Conservation (phyloP, 2,329 filamentous ascomycete species). For the Beauveria medogensis region DNA sequence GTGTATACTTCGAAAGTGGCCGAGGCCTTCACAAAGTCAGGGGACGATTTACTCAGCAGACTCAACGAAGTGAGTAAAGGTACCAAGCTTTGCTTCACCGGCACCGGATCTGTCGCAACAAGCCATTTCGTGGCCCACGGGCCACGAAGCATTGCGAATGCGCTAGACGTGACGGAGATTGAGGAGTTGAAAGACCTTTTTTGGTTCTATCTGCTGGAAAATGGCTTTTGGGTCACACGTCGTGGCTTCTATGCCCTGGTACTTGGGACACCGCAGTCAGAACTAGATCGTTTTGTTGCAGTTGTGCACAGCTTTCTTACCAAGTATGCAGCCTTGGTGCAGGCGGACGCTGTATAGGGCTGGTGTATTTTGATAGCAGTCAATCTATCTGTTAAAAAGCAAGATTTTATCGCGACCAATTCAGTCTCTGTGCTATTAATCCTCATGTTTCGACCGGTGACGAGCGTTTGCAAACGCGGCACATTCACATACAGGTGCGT, state of each 20-base stretch:
- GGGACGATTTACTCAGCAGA: constrained; percentile 21
- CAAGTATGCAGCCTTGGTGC: constrained; percentile 17
- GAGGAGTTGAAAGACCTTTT: constrained; percentile 31
- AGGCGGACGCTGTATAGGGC: not conserved
- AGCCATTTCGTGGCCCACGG: constrained; percentile 29
- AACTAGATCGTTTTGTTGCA: constrained; percentile 32
- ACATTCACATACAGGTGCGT: not conserved
- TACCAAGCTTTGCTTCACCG: constrained; percentile 30
- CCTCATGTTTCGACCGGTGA: not conserved
- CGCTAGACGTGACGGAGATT: constrained; percentile 24
- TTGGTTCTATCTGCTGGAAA: constrained; percentile 39
- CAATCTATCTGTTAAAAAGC: too few species aligned
- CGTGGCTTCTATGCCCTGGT: constrained; percentile 34
- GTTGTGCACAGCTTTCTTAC: constrained; percentile 27
- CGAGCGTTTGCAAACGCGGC: not conserved
- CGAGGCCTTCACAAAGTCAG: constrained; percentile 22
- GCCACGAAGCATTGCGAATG: constrained; percentile 19
- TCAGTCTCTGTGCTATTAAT: not conserved
- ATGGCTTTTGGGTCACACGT: constrained; percentile 33
- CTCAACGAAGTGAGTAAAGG: constrained; percentile 25
- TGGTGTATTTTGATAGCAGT: not conserved
- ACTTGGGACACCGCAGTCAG: constrained; percentile 28
- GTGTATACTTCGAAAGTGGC: constrained; percentile 28
- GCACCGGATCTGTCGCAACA: constrained; percentile 28
- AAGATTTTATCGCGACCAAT: not conserved